phyloP scores from a whole-genome alignment of 176 grass and related monocot species.

The Rhipidocladum racemiflorum region DNA sequence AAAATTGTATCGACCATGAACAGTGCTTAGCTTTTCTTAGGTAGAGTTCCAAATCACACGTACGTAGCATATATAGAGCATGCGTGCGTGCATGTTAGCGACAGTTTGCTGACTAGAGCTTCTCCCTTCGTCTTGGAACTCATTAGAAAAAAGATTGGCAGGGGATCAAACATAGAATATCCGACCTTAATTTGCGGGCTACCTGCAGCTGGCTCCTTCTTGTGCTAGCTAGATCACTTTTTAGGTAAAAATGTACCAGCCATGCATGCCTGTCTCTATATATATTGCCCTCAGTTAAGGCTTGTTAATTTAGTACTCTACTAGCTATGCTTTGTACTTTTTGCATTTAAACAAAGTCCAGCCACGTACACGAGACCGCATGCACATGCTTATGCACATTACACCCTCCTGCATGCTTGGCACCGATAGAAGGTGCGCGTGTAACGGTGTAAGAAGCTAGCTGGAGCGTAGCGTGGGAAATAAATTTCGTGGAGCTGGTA shows the following conservation, averaged over 20 bases:
- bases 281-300: not conserved
- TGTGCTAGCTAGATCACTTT: not conserved
- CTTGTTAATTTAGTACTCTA: not conserved
- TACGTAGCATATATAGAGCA: not conserved
- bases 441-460: not conserved
- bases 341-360: not conserved
- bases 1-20: not conserved
- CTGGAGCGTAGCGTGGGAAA: not conserved
- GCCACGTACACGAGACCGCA: not conserved
- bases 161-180: slow-evolving; percentile 7
- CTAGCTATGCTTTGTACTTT: not conserved
- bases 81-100: not conserved
- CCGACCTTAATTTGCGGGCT: not conserved
- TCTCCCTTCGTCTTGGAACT: slow-evolving; percentile 32
- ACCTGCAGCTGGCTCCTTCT: not conserved
- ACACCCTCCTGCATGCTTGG: too few relatives aligned
- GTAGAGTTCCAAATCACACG: not conserved
- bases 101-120: not conserved
- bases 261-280: not conserved
- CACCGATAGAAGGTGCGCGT: not conserved
- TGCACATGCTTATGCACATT: not conserved
- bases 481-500: too few relatives aligned
- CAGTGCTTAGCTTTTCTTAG: not conserved
- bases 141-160: not conserved
- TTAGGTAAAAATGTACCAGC: slow-evolving; percentile 13